These are phyloP conservation scores for Peltaster fructicola DNA, from an alignment of 2,329 filamentous ascomycete genomes.

Conservation along the genomic window DNA sequence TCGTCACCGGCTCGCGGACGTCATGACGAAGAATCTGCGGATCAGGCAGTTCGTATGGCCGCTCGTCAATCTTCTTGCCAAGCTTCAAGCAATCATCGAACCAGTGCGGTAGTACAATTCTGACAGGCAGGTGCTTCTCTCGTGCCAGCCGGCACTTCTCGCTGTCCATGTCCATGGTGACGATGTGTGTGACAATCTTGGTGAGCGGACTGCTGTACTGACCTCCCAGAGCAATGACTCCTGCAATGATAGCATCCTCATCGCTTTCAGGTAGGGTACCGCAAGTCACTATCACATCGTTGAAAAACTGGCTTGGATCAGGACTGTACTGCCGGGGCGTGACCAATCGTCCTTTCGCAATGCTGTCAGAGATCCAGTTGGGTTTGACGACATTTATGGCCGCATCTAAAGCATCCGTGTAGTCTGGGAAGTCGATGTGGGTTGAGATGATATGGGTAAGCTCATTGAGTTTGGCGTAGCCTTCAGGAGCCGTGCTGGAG, in stretches of 20 bases:
- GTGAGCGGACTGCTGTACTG: slow-evolving; percentile 56
- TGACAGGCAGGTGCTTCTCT: slow-evolving; percentile 50
- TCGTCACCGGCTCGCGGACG: slow-evolving; percentile 8
- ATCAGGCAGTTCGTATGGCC: slow-evolving; percentile 69
- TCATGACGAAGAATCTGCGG: slow-evolving; percentile 51
- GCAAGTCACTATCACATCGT: slow-evolving; percentile 64
- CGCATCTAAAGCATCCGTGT: slow-evolving; percentile 51
- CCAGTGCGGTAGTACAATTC: slow-evolving; percentile 89
- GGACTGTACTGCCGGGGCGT: slow-evolving; percentile 76
- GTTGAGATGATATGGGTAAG: slow-evolving; percentile 53
- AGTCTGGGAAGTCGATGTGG: slow-evolving; percentile 84
- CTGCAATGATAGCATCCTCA: slow-evolving; percentile 81
- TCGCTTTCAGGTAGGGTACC: slow-evolving; percentile 72
- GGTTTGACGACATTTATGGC: slow-evolving; percentile 75
- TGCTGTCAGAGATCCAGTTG: slow-evolving; percentile 57
- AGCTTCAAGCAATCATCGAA: slow-evolving; percentile 94
- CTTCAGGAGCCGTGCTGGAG: slow-evolving; percentile 22
- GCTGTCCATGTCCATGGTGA: slow-evolving; percentile 60
- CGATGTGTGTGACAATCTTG: slow-evolving; percentile 70
- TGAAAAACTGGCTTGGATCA: slow-evolving; percentile 80
- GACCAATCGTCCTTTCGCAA: slow-evolving; percentile 51
- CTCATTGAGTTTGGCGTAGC: slow-evolving; percentile 23
- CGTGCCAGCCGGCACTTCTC: slow-evolving; percentile 48
- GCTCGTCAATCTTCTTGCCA: slow-evolving; percentile 76
- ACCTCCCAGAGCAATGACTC: slow-evolving; percentile 76